Evolutionary conservation across 768 basidiomycete genomes (phyloP), one percentile per base, ranked within the genome.

Genomic region (Leucogyrophana mollusca): DNA sequence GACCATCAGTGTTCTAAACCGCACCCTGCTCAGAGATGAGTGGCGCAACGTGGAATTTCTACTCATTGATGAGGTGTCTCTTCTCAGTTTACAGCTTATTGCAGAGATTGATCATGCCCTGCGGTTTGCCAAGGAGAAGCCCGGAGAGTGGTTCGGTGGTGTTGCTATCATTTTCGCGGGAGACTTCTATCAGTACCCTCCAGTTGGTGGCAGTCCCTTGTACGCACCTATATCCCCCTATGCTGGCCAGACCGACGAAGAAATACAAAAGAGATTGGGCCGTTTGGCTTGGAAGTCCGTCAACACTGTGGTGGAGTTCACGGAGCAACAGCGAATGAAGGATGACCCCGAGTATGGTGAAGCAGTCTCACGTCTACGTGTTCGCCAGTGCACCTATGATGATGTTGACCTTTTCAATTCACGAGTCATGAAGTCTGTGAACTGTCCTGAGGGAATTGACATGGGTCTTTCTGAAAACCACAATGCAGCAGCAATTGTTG

Each of bases 131-230:
- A 60, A 51, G 20, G 57, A 67, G 45, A 54, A 49, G 2, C 30
- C 36, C 14, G 30, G 59, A 20, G n/a, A 46, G 9, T 64, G 43
- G 46, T 69, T 64, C 58, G 65, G 67, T 1, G 67, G 67, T 0
- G 41, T 68, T 1, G 49, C 45, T 2, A 16, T 70, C 0, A 65
- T 69, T 9, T 64, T 69, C 37, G 23, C 65, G 1, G 69, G 69
- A 10, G 69, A 69, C 44, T 62, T 68, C 21, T 62, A 40, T 36
- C 68, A 69, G 17, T 66, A 52, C 46, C 62, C 63, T 2, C 69
- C 68, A 14, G 60, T 68, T 1, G 40, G 45, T 3, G 66, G 62
- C 0, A 49, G 27, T 9, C 51, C 67, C 5, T 24, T 71, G 10
- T 69, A 64, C 35, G 20, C 20, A 0, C 57, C 66, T 3, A 62